A percentile compares a stretch with the other conserved stretches of the same genome.
phyloP scores from a whole-genome alignment of 495 filamentous ascomycete species.

The Bombardia bombarda region DNA sequence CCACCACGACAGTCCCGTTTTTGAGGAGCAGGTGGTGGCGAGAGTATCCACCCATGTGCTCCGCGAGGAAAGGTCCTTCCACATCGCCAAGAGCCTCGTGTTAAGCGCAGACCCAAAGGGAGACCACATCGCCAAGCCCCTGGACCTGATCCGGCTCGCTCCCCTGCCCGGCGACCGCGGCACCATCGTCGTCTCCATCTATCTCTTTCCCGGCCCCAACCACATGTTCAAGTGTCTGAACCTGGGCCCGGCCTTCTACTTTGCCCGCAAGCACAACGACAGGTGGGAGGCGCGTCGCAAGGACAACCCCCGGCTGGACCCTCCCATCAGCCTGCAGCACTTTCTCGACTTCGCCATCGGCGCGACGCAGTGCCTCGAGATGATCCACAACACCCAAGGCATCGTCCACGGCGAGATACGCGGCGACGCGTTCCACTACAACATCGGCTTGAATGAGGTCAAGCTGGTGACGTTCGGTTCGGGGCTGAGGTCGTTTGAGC shows the following conservation, averaged over 20 bases:
- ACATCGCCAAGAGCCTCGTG: conserved; percentile 64
- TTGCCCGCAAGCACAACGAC: conserved; percentile 41
- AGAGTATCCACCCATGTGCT: conserved; percentile 71
- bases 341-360: conserved; percentile 89
- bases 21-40: conserved; percentile 56
- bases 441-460: conserved; percentile 55
- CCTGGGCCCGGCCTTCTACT: conserved; percentile 68
- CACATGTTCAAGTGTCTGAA: conserved; percentile 61
- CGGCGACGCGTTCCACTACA: conserved; percentile 81
- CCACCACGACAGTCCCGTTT: conserved; percentile 25
- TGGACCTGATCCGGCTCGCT: conserved; percentile 63
- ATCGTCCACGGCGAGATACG: conserved; percentile 83
- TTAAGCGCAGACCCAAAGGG: conserved; percentile 64
- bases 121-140: conserved; percentile 63
- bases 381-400: conserved; percentile 74
- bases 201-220: conserved; percentile 69
- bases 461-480: conserved; percentile 79
- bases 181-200: conserved; percentile 64
- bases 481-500: conserved; percentile 76
- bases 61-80: conserved; percentile 75
- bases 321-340: conserved; percentile 56
- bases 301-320: conserved; percentile 36
- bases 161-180: conserved; percentile 55
- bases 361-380: conserved; percentile 74
- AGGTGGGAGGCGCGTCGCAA: conserved; percentile 31